Conservation (phyloP, 2,329 filamentous ascomycete genomes). For the Chaetomiaceae sp. region DNA sequence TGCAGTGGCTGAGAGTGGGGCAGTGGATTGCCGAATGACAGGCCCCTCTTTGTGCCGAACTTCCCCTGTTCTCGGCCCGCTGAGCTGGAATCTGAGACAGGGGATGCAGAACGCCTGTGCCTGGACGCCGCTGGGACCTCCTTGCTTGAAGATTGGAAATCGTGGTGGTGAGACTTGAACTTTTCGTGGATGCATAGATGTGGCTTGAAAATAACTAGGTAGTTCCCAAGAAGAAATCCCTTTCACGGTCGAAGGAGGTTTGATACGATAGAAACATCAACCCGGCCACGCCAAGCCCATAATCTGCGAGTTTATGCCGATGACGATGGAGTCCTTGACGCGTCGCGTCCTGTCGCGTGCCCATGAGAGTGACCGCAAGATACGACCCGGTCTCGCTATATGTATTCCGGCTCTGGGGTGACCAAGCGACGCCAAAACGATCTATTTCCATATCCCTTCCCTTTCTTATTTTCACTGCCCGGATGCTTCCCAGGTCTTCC, state of each 20-base stretch:
- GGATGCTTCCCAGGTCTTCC: no score
- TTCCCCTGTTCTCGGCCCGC: constrained; percentile 1
- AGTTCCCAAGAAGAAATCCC: no score
- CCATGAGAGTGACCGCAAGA: not conserved
- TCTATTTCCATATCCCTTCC: no score
- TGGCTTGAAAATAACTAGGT: no score
- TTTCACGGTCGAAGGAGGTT: no score
- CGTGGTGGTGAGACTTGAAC: no score
- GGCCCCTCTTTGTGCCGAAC: not conserved
- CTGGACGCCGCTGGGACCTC: not conserved
- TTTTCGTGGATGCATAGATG: no score
- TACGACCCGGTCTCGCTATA: not conserved
- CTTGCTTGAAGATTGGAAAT: not conserved
- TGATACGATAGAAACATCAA: no score
- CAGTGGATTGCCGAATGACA: not conserved
- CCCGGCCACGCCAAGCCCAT: not conserved
- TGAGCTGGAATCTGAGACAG: constrained; percentile 2
- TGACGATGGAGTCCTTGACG: not conserved
- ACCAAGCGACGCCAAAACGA: no score
- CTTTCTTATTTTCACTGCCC: no score
- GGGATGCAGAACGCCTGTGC: constrained; percentile 7
- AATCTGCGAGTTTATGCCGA: constrained; percentile 4
- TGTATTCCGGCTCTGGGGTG: no score
- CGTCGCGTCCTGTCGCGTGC: constrained; percentile 8
- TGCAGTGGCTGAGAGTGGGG: not conserved